These are phyloP conservation scores for Leishmania turanica DNA, from an alignment of 208 protist genomes.

Conservation along the genomic window DNA sequence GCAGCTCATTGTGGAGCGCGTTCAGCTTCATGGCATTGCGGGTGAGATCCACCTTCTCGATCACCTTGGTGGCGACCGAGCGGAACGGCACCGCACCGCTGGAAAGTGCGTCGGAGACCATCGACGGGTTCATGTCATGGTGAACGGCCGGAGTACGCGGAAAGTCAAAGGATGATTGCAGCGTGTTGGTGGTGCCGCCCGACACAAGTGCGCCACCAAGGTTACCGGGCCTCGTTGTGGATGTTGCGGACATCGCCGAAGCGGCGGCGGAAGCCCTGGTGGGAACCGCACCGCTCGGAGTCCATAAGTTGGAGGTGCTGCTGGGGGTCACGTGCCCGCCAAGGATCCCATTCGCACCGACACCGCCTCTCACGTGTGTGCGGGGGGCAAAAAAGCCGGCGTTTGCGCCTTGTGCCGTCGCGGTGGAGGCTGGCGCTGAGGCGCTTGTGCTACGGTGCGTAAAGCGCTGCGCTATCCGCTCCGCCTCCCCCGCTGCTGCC, in stretches of 20 bases:
- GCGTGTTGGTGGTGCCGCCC: not conserved
- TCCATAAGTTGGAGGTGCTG: not conserved
- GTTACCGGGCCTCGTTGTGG: constrained; percentile 7
- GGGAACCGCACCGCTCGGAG: not conserved
- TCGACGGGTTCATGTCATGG: constrained; percentile 12
- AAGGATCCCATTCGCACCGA: not conserved
- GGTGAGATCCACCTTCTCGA: constrained; percentile 60
- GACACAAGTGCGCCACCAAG: not conserved
- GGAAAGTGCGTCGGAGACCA: constrained; percentile 16
- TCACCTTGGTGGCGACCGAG: constrained; percentile 74
- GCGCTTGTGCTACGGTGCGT: not conserved
- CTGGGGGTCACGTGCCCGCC: not conserved
- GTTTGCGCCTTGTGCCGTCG: not conserved
- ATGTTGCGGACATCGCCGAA: not conserved
- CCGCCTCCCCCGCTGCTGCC: not conserved
- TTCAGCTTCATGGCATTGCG: constrained; percentile 41
- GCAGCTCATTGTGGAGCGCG: constrained; percentile 70
- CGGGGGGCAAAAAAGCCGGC: not conserved
- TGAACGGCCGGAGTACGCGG: constrained; percentile 10
- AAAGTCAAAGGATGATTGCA: constrained; percentile 14
- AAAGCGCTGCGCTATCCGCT: not conserved
- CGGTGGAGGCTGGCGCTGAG: not conserved
- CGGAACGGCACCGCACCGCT: constrained; percentile 36
- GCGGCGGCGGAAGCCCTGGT: not conserved
- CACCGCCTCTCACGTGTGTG: not conserved